Base-by-base conservation (phyloP, 306 rosid genomes). In the Hippophae tibetana region DNA sequence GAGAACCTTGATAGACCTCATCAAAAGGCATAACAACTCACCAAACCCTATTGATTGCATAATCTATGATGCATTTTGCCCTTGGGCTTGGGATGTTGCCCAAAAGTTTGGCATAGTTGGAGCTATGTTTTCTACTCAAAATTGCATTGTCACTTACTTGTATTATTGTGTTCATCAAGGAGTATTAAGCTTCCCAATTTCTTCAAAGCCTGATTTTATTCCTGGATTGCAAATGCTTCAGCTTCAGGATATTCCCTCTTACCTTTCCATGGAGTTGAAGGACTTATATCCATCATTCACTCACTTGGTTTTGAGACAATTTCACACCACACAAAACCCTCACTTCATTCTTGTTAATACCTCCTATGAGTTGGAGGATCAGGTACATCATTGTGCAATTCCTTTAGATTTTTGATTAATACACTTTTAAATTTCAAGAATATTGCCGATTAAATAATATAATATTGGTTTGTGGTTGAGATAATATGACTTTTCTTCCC, bases 91-190 rank as follows among this genome's bases (percentile, higher is more conserved):
- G 53, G 82, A 86, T 38, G 81, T 86, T 8, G 74, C 82, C 57
- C 83, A 81, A 63, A 66, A 71, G 2, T 78, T 78, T 53, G 84
- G 84, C 0, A 6, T 83, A 38, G 6, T 43, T 1, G 78, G 66
- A 23, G 84, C 76, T 45, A 67, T 86, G 49, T 79, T 86, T 61
- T 83, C 81, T 42, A 81, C 90, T 25, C 90, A 86, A 59, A 38
- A 69, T 25, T 79, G 81, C 77, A 78, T 74, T 13, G 86, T 79
- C 0, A 77, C 76, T 65, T 72, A 49, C 8, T 68, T 71, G 6
- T 81, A 50, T 69, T 79, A 79, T 57, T 9, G 51, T 31, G 62
- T 77, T 43, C 73, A 79, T 46, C 69, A 57, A 65, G 87, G 81
- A 13, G 40, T 61, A 47, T 3, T 81, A 26, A 65, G 68, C 50